Conservation (phyloP, 116 monocot genomes). For the Dioscorea cayenensis region DNA sequence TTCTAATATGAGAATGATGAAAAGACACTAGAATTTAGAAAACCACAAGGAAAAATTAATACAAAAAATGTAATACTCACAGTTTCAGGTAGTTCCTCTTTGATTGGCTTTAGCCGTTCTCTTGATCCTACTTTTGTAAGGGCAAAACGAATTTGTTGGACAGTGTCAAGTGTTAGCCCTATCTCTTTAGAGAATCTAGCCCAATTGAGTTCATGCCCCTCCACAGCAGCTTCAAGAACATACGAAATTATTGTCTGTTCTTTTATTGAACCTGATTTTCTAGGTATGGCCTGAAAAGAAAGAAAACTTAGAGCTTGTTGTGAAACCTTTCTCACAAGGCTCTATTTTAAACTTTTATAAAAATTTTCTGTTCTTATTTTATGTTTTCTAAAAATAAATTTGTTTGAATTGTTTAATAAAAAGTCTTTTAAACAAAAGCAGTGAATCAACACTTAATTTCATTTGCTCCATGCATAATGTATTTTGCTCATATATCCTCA, state of each 20-base stretch:
- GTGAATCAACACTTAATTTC: too few species aligned
- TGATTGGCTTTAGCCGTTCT: constrained; percentile 83
- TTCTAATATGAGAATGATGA: neutral
- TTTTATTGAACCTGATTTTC: constrained; percentile 56
- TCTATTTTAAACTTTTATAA: too few species aligned
- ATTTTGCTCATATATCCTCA: too few species aligned
- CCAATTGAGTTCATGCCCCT: constrained; percentile 66
- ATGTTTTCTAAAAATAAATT: too few species aligned
- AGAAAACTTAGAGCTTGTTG: too few species aligned
- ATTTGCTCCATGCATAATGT: too few species aligned
- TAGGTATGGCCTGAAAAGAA: constrained; percentile 32
- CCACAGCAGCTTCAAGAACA: constrained; percentile 75
- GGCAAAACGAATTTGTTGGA: constrained; percentile 39
- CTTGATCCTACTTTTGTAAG: constrained; percentile 60
- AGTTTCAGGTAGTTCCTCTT: constrained; percentile 76
- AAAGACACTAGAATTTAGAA: neutral
- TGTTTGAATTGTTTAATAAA: too few species aligned
- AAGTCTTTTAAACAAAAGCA: too few species aligned
- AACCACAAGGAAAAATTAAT: neutral
- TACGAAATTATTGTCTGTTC: constrained; percentile 62
- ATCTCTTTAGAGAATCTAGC: constrained; percentile 54
- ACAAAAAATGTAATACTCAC: constrained; percentile 23
- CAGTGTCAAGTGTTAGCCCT: constrained; percentile 51
- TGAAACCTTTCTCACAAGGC: too few species aligned
- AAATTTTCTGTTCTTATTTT: too few species aligned